A percentile compares a stretch with the other conserved stretches of the same genome.
Conservation (phyloP, 1,139 yeast species). For the Petasospora fabianii region DNA sequence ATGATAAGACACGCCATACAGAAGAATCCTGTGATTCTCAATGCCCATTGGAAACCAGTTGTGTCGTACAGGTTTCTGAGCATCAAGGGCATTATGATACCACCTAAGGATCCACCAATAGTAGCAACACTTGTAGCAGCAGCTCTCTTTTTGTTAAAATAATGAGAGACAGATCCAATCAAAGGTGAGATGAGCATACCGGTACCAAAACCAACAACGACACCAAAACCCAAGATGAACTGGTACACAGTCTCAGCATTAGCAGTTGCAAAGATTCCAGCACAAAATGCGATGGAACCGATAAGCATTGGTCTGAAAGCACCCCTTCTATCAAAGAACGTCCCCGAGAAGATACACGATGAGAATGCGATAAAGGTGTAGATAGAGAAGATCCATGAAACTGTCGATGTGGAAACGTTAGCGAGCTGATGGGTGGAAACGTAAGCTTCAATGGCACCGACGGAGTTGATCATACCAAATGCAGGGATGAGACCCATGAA, state of each 20-base stretch:
- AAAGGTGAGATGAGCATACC: conserved; percentile 19
- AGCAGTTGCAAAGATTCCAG: conserved; percentile 57
- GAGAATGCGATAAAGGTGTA: conserved; percentile 54
- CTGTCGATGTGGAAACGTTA: conserved; percentile 43
- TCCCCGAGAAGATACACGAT: conserved; percentile 56
- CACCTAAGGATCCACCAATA: conserved; percentile 69
- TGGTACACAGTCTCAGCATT: conserved; percentile 50
- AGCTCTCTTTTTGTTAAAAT: conserved; percentile 57
- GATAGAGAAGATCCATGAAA: conserved; percentile 68
- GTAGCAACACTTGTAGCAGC: conserved; percentile 59
- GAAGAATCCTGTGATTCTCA: conserved; percentile 51
- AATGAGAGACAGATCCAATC: conserved; percentile 47
- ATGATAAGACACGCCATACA: conserved; percentile 40
- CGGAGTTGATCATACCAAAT: conserved; percentile 63
- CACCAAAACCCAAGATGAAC: conserved; percentile 31
- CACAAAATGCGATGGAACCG: conserved; percentile 36
- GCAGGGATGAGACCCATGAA: conserved; percentile 61
- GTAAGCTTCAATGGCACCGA: conserved; percentile 71
- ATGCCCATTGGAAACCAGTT: conserved; percentile 58
- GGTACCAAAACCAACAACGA: conserved; percentile 17
- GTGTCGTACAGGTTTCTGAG: conserved; percentile 46
- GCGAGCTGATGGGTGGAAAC: conserved; percentile 48
- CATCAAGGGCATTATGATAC: conserved; percentile 58
- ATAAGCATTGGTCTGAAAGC: conserved; percentile 41
- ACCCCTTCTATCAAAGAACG: conserved; percentile 59